Conservation (phyloP, 805 yeast species). For the Sugiyamaella chiloensis region DNA sequence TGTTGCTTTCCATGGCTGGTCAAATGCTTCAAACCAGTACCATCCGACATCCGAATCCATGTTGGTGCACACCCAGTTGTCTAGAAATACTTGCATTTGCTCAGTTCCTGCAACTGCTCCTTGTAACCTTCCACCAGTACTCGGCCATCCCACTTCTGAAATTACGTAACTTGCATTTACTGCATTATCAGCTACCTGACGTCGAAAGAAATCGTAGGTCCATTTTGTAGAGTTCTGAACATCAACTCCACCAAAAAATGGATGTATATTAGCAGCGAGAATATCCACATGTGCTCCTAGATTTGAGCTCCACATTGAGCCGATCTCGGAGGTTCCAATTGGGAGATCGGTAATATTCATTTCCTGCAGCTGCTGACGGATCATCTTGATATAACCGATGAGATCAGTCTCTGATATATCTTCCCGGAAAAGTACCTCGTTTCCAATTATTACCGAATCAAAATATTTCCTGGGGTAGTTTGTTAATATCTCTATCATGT, state of each 20-base stretch:
- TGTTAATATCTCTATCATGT: slow-evolving; percentile 42
- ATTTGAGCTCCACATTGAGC: slow-evolving; percentile 42
- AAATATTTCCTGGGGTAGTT: slow-evolving; percentile 46
- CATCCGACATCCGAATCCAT: slow-evolving; percentile 43
- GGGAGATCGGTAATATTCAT: slow-evolving; percentile 41
- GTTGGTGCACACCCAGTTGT: slow-evolving; percentile 50
- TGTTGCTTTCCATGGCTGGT: slow-evolving; percentile 65
- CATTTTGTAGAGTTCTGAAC: slow-evolving; percentile 50
- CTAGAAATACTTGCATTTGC: slow-evolving; percentile 47
- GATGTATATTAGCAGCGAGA: slow-evolving; percentile 62
- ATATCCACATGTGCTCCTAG: slow-evolving; percentile 49
- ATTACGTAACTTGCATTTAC: slow-evolving; percentile 37
- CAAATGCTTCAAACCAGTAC: slow-evolving; percentile 68
- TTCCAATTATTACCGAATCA: slow-evolving; percentile 56
- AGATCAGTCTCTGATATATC: slow-evolving; percentile 44
- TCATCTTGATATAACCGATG: slow-evolving; percentile 41
- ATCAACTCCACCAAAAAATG: slow-evolving; percentile 59
- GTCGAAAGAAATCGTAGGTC: slow-evolving; percentile 47
- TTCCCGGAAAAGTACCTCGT: slow-evolving; percentile 56
- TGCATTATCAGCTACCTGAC: slow-evolving; percentile 35
- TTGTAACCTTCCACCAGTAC: slow-evolving; percentile 50
- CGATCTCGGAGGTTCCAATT: slow-evolving; percentile 63
- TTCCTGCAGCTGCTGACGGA: slow-evolving; percentile 38
- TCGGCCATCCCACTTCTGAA: slow-evolving; percentile 75
- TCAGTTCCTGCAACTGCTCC: slow-evolving; percentile 46